phyloP scores from a whole-genome alignment of 345 rosid species.

The Noccaea caerulescens region DNA sequence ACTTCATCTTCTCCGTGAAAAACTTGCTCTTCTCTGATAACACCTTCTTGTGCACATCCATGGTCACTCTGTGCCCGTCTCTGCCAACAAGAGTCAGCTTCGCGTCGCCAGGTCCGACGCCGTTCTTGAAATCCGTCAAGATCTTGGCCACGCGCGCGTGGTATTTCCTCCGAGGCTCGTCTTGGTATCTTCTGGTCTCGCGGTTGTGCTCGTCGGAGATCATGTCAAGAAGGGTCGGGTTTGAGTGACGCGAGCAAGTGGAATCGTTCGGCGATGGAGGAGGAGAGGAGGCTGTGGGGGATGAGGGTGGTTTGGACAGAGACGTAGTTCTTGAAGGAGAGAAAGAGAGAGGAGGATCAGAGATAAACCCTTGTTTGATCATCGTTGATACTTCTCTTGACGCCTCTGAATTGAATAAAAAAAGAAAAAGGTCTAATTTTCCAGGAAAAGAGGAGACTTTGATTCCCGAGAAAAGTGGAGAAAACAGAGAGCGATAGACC shows the following conservation, averaged over 20 bases:
- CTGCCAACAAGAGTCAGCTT: conserved; percentile 65
- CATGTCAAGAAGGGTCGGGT: conserved; percentile 71
- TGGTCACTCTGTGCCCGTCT: conserved; percentile 60
- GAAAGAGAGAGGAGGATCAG: conserved; percentile 28
- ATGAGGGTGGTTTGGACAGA: conserved; percentile 1
- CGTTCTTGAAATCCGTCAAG: conserved; percentile 53
- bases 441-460: conserved; percentile 36
- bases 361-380: conserved; percentile 65
- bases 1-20: conserved; percentile 61
- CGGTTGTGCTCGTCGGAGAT: conserved; percentile 76
- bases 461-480: conserved; percentile 37
- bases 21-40: conserved; percentile 66
- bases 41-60: conserved; percentile 67
- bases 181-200: neutral
- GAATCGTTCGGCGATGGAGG: conserved; percentile 19
- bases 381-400: conserved; percentile 50
- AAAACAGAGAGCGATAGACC: neutral
- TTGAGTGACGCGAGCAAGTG: conserved; percentile 29
- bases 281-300: conserved; percentile 45
- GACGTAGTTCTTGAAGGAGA: neutral
- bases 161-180: conserved; percentile 47
- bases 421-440: neutral
- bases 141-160: conserved; percentile 53
- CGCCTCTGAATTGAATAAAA: neutral
- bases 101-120: conserved; percentile 57